Conservation (phyloP, 768 basidiomycete species). For the Termitomyces sp. region DNA sequence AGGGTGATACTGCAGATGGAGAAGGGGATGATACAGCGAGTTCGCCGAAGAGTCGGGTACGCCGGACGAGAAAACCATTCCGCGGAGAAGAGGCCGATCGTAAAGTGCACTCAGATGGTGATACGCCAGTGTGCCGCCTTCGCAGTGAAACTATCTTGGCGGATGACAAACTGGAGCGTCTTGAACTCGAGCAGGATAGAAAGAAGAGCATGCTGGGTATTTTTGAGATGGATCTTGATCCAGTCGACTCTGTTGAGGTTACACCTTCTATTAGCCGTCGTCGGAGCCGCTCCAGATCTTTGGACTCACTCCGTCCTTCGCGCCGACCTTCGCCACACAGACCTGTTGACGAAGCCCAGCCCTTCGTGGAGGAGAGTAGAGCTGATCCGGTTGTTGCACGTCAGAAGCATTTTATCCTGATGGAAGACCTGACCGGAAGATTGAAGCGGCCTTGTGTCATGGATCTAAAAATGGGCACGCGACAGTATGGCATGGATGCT, state of each 20-base stretch:
- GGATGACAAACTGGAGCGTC: slow-evolving; percentile 24
- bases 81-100: slow-evolving; percentile 34
- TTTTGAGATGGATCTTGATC: slow-evolving; percentile 41
- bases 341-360: slow-evolving; percentile 17
- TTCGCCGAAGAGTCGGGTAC: slow-evolving; percentile 22
- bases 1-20: slow-evolving; percentile 42
- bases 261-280: slow-evolving; percentile 34
- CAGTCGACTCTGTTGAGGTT: slow-evolving; percentile 13
- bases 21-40: slow-evolving; percentile 25
- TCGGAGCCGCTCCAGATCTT: slow-evolving; percentile 39
- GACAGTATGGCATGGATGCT: slow-evolving; percentile 97
- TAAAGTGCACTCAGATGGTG: slow-evolving; percentile 32
- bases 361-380: slow-evolving; percentile 29
- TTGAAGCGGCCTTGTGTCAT: slow-evolving; percentile 91
- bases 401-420: slow-evolving; percentile 96
- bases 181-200: slow-evolving; percentile 23
- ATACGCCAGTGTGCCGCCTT: slow-evolving; percentile 46
- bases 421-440: slow-evolving; percentile 96
- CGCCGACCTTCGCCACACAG: slow-evolving; percentile 19
- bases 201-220: slow-evolving; percentile 26
- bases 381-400: slow-evolving; percentile 55
- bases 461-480: slow-evolving; percentile 99
- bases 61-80: slow-evolving; percentile 32
- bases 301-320: slow-evolving; percentile 25
- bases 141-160: slow-evolving; percentile 54